phyloP scores from a whole-genome alignment of 208 protist species.

The Vickermania spadyakhi region DNA sequence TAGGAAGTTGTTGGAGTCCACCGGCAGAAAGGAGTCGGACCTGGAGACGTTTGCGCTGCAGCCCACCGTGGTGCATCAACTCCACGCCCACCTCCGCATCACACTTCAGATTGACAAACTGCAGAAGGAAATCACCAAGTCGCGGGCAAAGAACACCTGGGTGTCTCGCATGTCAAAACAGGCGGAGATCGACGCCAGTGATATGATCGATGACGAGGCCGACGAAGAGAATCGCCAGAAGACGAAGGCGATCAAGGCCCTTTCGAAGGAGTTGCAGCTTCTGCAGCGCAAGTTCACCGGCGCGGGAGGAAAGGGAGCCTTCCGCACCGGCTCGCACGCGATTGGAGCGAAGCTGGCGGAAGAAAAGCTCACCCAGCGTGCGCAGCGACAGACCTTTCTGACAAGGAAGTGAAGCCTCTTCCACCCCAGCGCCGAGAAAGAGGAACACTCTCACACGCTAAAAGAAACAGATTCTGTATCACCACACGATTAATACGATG shows the following conservation, averaged over 20 bases:
- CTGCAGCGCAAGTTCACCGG: slow-evolving; percentile 64
- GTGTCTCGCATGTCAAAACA: slow-evolving; percentile 63
- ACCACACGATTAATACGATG: no score
- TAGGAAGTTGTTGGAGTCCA: slow-evolving; percentile 70
- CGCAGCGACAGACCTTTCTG: slow-evolving; percentile 37
- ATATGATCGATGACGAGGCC: slow-evolving; percentile 74
- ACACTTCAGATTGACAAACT: slow-evolving; percentile 85
- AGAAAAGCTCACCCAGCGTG: slow-evolving; percentile 53
- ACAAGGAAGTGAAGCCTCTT: background rate
- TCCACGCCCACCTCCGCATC: slow-evolving; percentile 62
- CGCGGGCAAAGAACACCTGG: slow-evolving; percentile 49
- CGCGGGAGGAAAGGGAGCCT: slow-evolving; percentile 71
- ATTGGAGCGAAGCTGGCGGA: slow-evolving; percentile 69
- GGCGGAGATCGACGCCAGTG: slow-evolving; percentile 70
- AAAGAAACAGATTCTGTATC: no score
- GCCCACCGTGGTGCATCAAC: slow-evolving; percentile 69
- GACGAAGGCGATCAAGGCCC: slow-evolving; percentile 61
- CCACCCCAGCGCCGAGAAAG: slow-evolving; percentile 1
- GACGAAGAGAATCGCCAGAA: slow-evolving; percentile 63
- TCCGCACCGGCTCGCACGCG: slow-evolving; percentile 63
- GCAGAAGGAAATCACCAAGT: slow-evolving; percentile 78
- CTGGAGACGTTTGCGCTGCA: slow-evolving; percentile 78
- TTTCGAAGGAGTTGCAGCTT: slow-evolving; percentile 49
- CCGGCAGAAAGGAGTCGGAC: slow-evolving; percentile 42
- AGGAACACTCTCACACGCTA: no score